A percentile compares a stretch with the other conserved stretches of the same genome.
phyloP scores from a whole-genome alignment of 108 stramenopile genomes.

The Cyclotella distinguenda region DNA sequence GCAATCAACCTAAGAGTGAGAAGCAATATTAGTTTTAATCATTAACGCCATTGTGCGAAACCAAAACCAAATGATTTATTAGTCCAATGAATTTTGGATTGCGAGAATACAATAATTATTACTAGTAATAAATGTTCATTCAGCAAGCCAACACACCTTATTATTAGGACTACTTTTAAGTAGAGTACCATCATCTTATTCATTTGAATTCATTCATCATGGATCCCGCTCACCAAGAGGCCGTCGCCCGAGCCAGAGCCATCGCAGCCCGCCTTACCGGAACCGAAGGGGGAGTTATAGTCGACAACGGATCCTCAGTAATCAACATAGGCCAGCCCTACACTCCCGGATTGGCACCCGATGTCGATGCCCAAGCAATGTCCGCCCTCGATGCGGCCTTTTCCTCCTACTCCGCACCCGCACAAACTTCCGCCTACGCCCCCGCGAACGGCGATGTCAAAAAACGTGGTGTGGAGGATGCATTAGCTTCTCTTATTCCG shows the following conservation, averaged over 20 bases:
- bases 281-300: constrained; percentile 2
- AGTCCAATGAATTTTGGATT: too few species aligned
- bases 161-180: too few species aligned
- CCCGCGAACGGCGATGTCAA: neutral
- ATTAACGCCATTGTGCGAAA: too few species aligned
- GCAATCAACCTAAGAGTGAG: too few species aligned
- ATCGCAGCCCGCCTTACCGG: constrained; percentile 78
- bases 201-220: too few species aligned
- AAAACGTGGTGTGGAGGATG: constrained; percentile 39
- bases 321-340: neutral
- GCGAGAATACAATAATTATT: too few species aligned
- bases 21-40: too few species aligned
- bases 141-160: too few species aligned
- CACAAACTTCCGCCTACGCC: constrained; percentile 2
- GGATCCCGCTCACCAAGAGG: constrained; percentile 59
- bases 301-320: constrained; percentile 8
- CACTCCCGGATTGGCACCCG: neutral
- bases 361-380: too few species aligned
- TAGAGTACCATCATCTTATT: too few species aligned
- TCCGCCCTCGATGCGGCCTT: neutral
- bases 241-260: constrained; percentile 75
- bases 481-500: constrained; percentile 47
- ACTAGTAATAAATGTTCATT: too few species aligned
- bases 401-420: neutral
- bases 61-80: too few species aligned